phyloP scores from a whole-genome alignment of 2,329 filamentous ascomycete species.

The Xylaria sp. region DNA sequence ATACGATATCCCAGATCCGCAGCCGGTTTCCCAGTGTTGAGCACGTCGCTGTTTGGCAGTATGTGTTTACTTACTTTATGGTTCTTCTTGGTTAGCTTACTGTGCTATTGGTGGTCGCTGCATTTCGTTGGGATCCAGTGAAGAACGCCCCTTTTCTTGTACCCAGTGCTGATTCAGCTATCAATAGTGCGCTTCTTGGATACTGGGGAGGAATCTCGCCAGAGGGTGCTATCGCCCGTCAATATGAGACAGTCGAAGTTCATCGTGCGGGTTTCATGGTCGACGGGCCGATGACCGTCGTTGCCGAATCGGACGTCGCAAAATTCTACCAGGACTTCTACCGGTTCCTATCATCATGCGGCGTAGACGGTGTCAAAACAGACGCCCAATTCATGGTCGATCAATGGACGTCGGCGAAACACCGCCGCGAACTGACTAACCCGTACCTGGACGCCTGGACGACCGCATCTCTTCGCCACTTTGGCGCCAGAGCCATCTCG shows the following conservation, averaged over 20 bases:
- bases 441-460: conserved; percentile 85
- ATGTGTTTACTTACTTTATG: background rate
- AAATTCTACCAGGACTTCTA: conserved; percentile 92
- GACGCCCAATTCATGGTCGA: conserved; percentile 91
- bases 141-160: background rate
- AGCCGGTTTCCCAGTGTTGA: conserved; percentile 64
- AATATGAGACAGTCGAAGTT: conserved; percentile 69
- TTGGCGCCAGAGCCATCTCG: conserved; percentile 72
- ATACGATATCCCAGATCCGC: conserved; percentile 64
- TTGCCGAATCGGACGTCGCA: conserved; percentile 67
- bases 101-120: background rate
- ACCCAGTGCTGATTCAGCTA: background rate
- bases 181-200: conserved; percentile 57
- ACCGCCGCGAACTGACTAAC: conserved; percentile 65
- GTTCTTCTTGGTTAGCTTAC: background rate
- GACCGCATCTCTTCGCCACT: conserved; percentile 69
- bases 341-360: conserved; percentile 64
- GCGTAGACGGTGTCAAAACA: conserved; percentile 84
- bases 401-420: conserved; percentile 60
- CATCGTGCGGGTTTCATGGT: conserved; percentile 46
- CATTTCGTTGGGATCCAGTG: background rate
- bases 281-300: conserved; percentile 63
- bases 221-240: conserved; percentile 64
- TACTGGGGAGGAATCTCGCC: conserved; percentile 91
- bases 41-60: conserved; percentile 88